Percentiles rank a stretch among this genome's conserved stretches.
Evolutionary conservation across 1,284 basidiomycete species (phyloP).

Genomic region (Leccinum variabile): DNA sequence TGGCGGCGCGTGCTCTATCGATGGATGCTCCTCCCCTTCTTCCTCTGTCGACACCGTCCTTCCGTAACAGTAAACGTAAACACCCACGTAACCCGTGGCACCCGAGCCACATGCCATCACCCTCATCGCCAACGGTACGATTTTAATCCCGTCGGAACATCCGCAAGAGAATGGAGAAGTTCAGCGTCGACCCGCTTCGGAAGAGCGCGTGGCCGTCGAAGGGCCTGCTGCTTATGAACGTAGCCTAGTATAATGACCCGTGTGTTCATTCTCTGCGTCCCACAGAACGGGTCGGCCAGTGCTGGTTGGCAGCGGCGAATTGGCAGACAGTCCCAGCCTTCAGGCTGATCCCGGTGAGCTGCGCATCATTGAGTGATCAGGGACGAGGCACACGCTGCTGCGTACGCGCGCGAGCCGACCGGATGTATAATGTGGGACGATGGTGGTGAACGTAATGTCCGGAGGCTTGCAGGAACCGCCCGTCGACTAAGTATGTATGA

Average conservation of each 20-base stretch:
- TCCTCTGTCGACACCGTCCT: neutral
- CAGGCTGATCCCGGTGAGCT: neutral
- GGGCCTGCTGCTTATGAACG: constrained; percentile 15
- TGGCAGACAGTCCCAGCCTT: neutral
- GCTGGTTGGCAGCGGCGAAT: neutral
- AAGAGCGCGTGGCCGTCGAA: constrained; percentile 14
- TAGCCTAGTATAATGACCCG: neutral
- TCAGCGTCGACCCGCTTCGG: constrained; percentile 10
- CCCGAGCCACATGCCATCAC: neutral
- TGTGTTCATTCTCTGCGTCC: neutral
- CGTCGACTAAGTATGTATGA: constrained; percentile 14
- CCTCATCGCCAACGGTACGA: neutral
- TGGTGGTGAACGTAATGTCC: constrained; percentile 12
- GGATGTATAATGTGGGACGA: constrained; percentile 7
- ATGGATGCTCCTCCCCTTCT: neutral
- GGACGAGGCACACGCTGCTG: constrained; percentile 3
- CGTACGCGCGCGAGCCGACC: constrained; percentile 9
- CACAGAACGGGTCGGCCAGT: neutral
- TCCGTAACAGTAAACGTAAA: constrained; percentile 4
- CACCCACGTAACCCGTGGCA: neutral
- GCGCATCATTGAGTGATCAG: constrained; percentile 2
- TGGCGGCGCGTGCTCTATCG: constrained; percentile 13
- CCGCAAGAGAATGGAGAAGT: constrained; percentile 19
- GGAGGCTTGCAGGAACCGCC: constrained; percentile 16
- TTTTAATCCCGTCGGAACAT: constrained; percentile 13